A percentile compares a stretch with the other conserved stretches of the same genome.
Conservation (phyloP, 1,284 basidiomycete species). For the Trichosporon sp. region DNA sequence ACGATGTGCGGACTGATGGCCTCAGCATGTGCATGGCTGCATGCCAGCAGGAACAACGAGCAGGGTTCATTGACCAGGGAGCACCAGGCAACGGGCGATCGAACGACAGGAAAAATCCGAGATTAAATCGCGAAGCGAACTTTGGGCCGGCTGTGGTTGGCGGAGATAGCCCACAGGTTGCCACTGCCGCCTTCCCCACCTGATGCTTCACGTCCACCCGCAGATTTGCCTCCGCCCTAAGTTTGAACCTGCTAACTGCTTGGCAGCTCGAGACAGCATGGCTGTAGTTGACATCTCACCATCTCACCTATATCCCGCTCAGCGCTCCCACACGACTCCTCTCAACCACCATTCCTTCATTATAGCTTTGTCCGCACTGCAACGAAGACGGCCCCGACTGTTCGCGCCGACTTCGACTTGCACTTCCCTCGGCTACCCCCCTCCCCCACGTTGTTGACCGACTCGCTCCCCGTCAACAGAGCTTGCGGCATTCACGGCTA, state of each 20-base stretch:
- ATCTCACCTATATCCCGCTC: neutral
- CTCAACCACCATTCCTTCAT: neutral
- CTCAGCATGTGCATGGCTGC: neutral
- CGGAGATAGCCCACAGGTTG: neutral
- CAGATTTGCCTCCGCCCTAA: constrained; percentile 5
- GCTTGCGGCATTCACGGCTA: neutral
- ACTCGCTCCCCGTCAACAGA: neutral
- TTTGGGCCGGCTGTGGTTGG: constrained; percentile 1
- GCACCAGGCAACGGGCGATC: neutral
- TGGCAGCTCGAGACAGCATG: neutral
- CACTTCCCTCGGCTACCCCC: neutral
- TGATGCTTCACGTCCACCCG: neutral
- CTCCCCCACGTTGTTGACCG: constrained; percentile 1
- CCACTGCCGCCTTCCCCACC: constrained; percentile 3
- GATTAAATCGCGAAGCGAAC: neutral
- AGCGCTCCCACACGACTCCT: neutral
- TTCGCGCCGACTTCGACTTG: neutral
- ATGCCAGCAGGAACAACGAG: neutral
- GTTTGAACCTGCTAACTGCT: neutral
- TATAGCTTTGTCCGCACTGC: neutral
- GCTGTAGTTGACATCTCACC: constrained; percentile 1
- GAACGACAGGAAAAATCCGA: neutral
- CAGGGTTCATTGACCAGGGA: neutral
- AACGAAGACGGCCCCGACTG: neutral
- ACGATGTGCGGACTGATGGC: neutral